Conservation (phyloP, 1,284 basidiomycete species). For the Vanrija humicola region DNA sequence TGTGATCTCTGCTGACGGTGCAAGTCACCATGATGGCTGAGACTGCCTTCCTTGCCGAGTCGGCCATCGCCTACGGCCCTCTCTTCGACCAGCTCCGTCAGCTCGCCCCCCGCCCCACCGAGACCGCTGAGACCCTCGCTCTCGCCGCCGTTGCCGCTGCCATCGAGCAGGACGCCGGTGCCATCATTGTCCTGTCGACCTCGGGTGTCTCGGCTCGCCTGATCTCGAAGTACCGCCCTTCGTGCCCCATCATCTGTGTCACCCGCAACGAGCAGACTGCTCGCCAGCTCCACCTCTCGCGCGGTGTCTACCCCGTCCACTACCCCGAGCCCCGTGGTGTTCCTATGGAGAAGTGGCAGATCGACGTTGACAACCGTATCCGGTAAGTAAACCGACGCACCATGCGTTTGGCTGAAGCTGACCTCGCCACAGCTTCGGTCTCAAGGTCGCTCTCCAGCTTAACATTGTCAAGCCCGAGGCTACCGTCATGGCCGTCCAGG, state of each 20-base stretch:
- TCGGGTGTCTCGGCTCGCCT: slow-evolving; percentile 89
- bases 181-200: slow-evolving; percentile 94
- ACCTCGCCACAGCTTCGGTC: slow-evolving; percentile 66
- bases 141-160: slow-evolving; percentile 91
- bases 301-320: slow-evolving; percentile 93
- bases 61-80: slow-evolving; percentile 86
- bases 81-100: slow-evolving; percentile 82
- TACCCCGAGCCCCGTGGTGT: slow-evolving; percentile 91
- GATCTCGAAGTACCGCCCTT: slow-evolving; percentile 93
- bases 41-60: slow-evolving; percentile 90
- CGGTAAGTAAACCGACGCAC: slow-evolving; percentile 56
- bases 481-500: slow-evolving; percentile 92
- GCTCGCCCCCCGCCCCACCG: slow-evolving; percentile 76
- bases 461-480: slow-evolving; percentile 86
- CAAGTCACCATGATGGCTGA: slow-evolving; percentile 97
- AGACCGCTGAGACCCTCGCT: slow-evolving; percentile 88
- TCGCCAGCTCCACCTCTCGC: slow-evolving; percentile 93
- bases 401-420: too few relatives aligned
- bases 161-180: slow-evolving; percentile 87
- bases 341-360: slow-evolving; percentile 89
- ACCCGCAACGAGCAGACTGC: slow-evolving; percentile 95
- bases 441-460: slow-evolving; percentile 79
- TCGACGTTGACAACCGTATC: slow-evolving; percentile 66
- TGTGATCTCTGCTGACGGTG: neutral
- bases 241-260: slow-evolving; percentile 91